Base-by-base conservation (phyloP, 2,329 filamentous ascomycete genomes). In the Annulohypoxylon truncatum region DNA sequence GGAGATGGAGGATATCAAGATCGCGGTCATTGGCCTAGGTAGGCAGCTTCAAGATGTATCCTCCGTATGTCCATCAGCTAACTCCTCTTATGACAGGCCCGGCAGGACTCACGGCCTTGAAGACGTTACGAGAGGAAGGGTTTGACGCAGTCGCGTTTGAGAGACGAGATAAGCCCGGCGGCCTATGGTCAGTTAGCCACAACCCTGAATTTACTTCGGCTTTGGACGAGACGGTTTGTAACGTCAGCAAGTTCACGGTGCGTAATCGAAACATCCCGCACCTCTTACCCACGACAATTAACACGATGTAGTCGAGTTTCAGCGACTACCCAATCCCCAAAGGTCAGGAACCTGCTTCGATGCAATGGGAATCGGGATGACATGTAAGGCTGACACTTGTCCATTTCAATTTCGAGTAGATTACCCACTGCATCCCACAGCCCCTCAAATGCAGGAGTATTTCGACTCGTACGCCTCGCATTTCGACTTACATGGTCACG, bases 141-240 rank as follows among this genome's bases (percentile, higher is more conserved):
- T 84, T 82, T 54, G 71, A 82, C 8, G 81, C 78, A 4, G 76
- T 77, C 1, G 82, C 78, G 2, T 83, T 83, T 47, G 82, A 84
- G 50, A 74, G 77, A 26, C 80, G 79, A 57, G 62, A 71, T 46
- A 78, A 77, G 58, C 70, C 82, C 15, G 82, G 82, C 8, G 82
- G 82, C 0, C 69, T 84, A 0, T 84, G 82, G 81, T 76, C 79
- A 44, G 82, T 77, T 57, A 81, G 76, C 9, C 74, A 77, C 1
- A 72, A 79, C 33, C 12, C 62, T 10, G 33, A 24, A 4, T 70
- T 65, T 31, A 73, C 72, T 4, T 70, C 71, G 1, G 64, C 53
- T 13, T 50, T 71, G n/a, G 71, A 79, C 55, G 72, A 76, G 65
- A 81, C 78, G 3, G 78, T 78, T 8, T 78, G 80, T 26, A 77